These are phyloP conservation scores for Aspergillus mulundensis DNA, from an alignment of 495 filamentous ascomycete species.

Conservation along the genomic window DNA sequence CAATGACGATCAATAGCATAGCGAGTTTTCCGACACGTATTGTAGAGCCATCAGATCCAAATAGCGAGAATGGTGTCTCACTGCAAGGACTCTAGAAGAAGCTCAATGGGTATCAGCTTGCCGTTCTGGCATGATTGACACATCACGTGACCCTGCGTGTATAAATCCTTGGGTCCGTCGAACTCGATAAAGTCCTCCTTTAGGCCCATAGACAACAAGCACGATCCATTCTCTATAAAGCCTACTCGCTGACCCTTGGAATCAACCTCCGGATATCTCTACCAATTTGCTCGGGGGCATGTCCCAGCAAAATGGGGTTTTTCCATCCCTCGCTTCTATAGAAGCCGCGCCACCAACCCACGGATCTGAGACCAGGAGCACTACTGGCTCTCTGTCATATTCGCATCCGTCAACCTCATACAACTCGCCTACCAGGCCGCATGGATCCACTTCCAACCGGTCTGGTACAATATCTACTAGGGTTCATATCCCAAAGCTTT, in stretches of 20 bases:
- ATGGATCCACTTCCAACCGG: slow-evolving; percentile 9
- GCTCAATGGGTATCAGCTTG: neutral
- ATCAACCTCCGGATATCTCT: neutral
- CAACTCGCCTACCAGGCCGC: slow-evolving; percentile 1
- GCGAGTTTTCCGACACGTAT: neutral
- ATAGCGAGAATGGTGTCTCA: neutral
- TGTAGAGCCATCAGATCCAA: too few species aligned
- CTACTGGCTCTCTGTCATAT: neutral
- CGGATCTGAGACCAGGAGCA: slow-evolving; percentile 12
- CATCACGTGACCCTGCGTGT: slow-evolving; percentile 9
- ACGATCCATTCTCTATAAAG: neutral
- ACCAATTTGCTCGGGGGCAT: slow-evolving; percentile 16
- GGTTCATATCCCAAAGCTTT: slow-evolving; percentile 23
- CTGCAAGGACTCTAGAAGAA: neutral
- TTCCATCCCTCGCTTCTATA: slow-evolving; percentile 24
- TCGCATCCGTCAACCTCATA: slow-evolving; percentile 14
- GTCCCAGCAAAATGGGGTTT: slow-evolving; percentile 28
- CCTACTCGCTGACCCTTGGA: neutral
- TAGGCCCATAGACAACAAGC: neutral
- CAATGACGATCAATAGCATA: neutral
- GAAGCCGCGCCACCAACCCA: slow-evolving; percentile 20
- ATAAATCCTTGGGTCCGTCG: slow-evolving; percentile 28
- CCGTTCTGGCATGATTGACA: neutral
- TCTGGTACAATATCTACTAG: slow-evolving; percentile 12
- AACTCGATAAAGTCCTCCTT: slow-evolving; percentile 2